phyloP scores from a whole-genome alignment of 2,329 filamentous ascomycete genomes.

The Trichoderma endophyticum region DNA sequence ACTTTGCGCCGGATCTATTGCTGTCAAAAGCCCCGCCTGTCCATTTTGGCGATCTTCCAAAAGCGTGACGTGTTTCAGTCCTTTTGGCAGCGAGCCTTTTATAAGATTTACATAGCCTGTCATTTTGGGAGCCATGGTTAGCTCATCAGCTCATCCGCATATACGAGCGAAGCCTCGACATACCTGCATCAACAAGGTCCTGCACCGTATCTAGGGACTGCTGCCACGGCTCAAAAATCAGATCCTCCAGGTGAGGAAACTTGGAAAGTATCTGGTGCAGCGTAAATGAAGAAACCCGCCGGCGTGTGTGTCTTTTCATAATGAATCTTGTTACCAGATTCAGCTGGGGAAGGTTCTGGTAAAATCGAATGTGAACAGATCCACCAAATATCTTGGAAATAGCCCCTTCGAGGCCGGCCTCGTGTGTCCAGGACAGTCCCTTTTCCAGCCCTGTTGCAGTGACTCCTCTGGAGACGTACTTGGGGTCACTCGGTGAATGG shows the following conservation, averaged over 20 bases:
- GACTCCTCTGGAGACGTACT: background rate
- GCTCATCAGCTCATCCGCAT: background rate
- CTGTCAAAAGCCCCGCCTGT: background rate
- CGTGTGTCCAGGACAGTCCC: background rate
- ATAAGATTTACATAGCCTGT: conserved; percentile 5
- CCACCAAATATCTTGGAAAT: background rate
- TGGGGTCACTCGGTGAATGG: conserved; percentile 9
- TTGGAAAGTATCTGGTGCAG: background rate
- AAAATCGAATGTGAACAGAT: conserved; percentile 2
- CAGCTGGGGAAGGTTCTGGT: conserved; percentile 1
- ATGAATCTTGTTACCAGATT: background rate
- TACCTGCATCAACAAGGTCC: conserved; percentile 9
- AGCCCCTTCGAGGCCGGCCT: background rate
- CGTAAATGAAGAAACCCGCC: background rate
- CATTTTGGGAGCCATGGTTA: background rate
- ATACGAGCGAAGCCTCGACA: background rate
- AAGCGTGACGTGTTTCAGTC: background rate
- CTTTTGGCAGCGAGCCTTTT: background rate
- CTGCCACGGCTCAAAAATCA: conserved; percentile 10
- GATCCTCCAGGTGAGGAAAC: background rate
- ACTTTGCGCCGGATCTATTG: background rate
- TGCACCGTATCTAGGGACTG: background rate
- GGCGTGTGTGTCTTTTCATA: conserved; percentile 7
- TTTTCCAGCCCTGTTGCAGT: background rate
- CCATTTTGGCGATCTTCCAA: background rate